These are phyloP conservation scores for Serendipita sp. DNA, from an alignment of 768 basidiomycete genomes.

Conservation along the genomic window DNA sequence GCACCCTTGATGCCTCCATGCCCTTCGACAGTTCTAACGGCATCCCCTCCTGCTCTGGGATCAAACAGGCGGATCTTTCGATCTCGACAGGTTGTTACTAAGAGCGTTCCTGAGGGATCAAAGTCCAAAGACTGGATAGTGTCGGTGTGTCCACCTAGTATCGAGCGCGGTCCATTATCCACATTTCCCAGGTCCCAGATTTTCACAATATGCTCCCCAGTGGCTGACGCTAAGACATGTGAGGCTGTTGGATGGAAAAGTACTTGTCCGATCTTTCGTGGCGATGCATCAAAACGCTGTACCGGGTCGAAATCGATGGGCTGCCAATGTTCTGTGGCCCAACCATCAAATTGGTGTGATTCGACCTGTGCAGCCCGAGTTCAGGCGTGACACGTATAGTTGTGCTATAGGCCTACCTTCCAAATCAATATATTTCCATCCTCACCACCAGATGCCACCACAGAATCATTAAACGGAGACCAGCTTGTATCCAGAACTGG, in stretches of 20 bases:
- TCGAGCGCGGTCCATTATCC: conserved; percentile 37
- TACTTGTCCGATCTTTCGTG: conserved; percentile 86
- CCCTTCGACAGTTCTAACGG: conserved; percentile 68
- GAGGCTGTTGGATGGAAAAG: conserved; percentile 83
- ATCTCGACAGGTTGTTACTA: conserved; percentile 85
- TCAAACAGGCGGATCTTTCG: conserved; percentile 87
- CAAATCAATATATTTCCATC: conserved; percentile 89
- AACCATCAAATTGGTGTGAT: conserved; percentile 49
- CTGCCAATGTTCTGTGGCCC: conserved; percentile 70
- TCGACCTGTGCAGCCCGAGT: neutral
- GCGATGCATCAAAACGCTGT: conserved; percentile 56
- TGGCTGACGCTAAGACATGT: conserved; percentile 67
- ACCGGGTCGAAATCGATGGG: conserved; percentile 75
- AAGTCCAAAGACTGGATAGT: conserved; percentile 76
- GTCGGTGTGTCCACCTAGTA: conserved; percentile 64
- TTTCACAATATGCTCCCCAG: conserved; percentile 75
- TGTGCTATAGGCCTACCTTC: conserved; percentile 48
- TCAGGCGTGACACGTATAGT: conserved; percentile 7
- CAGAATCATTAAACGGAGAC: conserved; percentile 82
- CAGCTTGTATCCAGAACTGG: conserved; percentile 89
- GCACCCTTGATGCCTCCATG: conserved; percentile 90
- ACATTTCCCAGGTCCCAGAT: conserved; percentile 79
- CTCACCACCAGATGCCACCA: conserved; percentile 85
- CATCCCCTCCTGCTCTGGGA: conserved; percentile 62
- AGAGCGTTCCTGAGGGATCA: conserved; percentile 58